Base-by-base conservation (phyloP, 768 basidiomycete genomes). In the Trametes meyenii region DNA sequence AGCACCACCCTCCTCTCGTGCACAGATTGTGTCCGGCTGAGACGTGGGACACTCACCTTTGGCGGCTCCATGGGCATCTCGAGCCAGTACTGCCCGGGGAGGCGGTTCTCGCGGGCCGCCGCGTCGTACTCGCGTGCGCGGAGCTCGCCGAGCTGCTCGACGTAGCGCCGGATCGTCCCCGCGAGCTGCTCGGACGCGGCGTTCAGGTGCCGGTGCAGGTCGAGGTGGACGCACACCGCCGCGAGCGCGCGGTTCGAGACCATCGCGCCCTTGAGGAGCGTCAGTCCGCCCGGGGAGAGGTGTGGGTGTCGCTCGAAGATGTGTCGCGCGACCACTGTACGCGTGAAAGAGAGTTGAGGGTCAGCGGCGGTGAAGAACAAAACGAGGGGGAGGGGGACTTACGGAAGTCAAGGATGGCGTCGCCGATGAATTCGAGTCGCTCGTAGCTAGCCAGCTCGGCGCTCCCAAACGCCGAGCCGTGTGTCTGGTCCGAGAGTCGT, bases 331-430 rank as follows among this genome's bases (percentile, higher is more conserved):
- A 90, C 85, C 77, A 92, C 92, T 94, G 65, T 33, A 8, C 29
- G 38, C 19, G 19, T 21, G 33, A 61, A 55, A 63, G 19, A 24
- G 35, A 61, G 54, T 62, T 17, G 17, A 45, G 46, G 62, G 48
- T 53, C 43, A n/a, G 45, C 35, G 24, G 24, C 2, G 23, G n/a
- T 2, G 21, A 4, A 11, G 10, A 11, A 17, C 21, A n/a, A 2
- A 19, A 14, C 21, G 8, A 29, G 48, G 43, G 29, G 43, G 29
- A 23, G 13, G 11, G 33, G 21, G 13, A 76, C 90, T 56, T 68
- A 94, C 92, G 73, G 60, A 92, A 89, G 72, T 94, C 93, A 24
- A 95, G 81, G 52, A 95, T 83, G 1, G 90, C 90, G 74, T 95
- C 93, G 13, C 93, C 93, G 42, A 94, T 78, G 70, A 94, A 95